These are phyloP conservation scores for Ensete glaucum DNA, from an alignment of 176 grass and related monocot genomes.

Conservation along the genomic window DNA sequence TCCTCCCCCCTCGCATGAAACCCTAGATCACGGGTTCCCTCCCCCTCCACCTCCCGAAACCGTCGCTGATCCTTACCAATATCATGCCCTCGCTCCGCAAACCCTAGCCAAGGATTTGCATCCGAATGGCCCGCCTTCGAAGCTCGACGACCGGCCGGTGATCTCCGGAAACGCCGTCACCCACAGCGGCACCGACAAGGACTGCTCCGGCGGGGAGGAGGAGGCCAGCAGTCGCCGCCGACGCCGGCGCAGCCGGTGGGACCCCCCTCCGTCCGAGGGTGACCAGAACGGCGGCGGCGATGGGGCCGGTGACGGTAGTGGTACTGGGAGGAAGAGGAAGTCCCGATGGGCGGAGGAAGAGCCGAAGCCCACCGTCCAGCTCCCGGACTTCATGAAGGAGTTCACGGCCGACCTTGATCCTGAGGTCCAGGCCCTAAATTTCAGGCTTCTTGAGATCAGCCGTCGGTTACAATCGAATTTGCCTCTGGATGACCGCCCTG, in stretches of 20 bases:
- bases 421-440: slow-evolving; percentile 79
- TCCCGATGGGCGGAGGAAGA: slow-evolving; percentile 95
- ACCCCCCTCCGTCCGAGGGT: slow-evolving; percentile 44
- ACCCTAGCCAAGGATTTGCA: background rate
- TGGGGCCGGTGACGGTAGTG: slow-evolving; percentile 19
- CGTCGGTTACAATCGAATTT: slow-evolving; percentile 51
- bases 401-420: slow-evolving; percentile 84
- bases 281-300: slow-evolving; percentile 35
- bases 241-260: slow-evolving; percentile 68
- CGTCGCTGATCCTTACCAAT: background rate
- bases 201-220: slow-evolving; percentile 11
- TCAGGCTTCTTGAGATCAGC: slow-evolving; percentile 74
- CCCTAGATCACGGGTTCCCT: background rate
- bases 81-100: background rate
- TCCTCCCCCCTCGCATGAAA: background rate
- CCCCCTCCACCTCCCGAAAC: slow-evolving; percentile 5
- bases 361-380: slow-evolving; percentile 50
- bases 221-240: slow-evolving; percentile 42
- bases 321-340: slow-evolving; percentile 51
- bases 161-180: slow-evolving; percentile 1
- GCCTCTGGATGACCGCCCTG: slow-evolving; percentile 67
- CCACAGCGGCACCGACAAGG: slow-evolving; percentile 13
- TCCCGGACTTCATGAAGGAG: slow-evolving; percentile 98
- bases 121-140: background rate
- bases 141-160: background rate